Evolutionary conservation across 768 basidiomycete species (phyloP).

Genomic region (Pleurotus citrinopileatus): DNA sequence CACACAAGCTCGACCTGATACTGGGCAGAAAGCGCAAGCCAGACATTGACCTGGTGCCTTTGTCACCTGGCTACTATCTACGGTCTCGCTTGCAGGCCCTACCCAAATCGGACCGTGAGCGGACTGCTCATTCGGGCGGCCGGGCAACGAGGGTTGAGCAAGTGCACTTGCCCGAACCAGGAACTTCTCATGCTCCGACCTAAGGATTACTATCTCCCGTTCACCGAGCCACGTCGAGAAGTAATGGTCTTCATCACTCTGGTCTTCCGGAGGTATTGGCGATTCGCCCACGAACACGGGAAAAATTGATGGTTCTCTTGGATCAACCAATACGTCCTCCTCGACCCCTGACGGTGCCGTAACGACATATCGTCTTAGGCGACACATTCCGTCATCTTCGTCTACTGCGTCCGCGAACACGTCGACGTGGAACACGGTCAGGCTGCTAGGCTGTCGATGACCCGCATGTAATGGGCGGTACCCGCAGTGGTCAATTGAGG

Average conservation of each 20-base stretch:
- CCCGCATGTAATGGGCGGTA: not conserved
- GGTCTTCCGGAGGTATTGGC: not conserved
- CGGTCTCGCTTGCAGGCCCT: not conserved
- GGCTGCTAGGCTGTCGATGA: constrained; percentile 1
- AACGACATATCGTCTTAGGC: constrained; percentile 1
- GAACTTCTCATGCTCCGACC: constrained; percentile 5
- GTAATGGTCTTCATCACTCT: constrained; percentile 2
- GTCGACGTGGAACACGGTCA: constrained; percentile 1
- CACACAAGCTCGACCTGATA: not conserved
- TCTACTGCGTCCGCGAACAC: not conserved
- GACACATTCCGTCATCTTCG: not conserved
- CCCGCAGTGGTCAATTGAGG: constrained; percentile 1
- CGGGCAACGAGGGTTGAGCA: not conserved
- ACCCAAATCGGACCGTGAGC: constrained; percentile 3
- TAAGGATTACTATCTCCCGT: not conserved
- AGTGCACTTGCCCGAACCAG: constrained; percentile 1
- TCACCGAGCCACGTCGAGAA: constrained; percentile 6
- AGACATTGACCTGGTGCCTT: not conserved
- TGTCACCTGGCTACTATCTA: not conserved
- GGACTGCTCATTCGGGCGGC: not conserved
- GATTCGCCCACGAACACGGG: constrained; percentile 4
- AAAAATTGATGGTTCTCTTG: constrained; percentile 4
- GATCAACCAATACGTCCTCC: not conserved
- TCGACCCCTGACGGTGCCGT: not conserved
- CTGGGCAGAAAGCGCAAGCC: not conserved